phyloP scores from a whole-genome alignment of 2,329 filamentous ascomycete genomes.

The Pyricularia pennisetigena region DNA sequence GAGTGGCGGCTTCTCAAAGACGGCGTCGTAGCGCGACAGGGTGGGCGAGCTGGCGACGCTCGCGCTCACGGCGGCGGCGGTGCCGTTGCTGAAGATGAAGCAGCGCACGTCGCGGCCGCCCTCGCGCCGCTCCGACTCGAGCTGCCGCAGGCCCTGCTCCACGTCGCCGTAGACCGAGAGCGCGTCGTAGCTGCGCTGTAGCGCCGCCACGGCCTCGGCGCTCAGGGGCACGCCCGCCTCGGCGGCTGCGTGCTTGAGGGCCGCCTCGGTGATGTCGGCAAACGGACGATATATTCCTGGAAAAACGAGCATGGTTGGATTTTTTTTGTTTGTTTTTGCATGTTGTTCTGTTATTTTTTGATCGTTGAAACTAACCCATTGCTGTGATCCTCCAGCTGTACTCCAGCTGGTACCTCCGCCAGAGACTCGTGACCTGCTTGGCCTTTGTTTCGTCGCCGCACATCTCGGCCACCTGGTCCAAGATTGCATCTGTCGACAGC shows the following conservation, averaged over 20 bases:
- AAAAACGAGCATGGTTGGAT: not conserved
- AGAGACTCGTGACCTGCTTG: conserved; percentile 44
- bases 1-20: conserved; percentile 43
- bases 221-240: conserved; percentile 40
- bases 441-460: conserved; percentile 44
- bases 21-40: conserved; percentile 32
- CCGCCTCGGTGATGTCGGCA: conserved; percentile 48
- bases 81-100: conserved; percentile 65
- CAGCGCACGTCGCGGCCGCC: conserved; percentile 31
- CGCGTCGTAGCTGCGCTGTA: conserved; percentile 56
- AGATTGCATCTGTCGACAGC: conserved; percentile 61
- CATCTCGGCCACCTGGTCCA: conserved; percentile 42
- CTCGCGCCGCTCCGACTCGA: conserved; percentile 24
- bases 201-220: conserved; percentile 27
- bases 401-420: conserved; percentile 63
- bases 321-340: not conserved
- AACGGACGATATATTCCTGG: conserved; percentile 54
- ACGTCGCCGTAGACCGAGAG: conserved; percentile 59
- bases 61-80: conserved; percentile 48
- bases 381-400: conserved; percentile 69
- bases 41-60: conserved; percentile 48
- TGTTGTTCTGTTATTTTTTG: not conserved
- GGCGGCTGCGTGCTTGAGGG: conserved; percentile 54
- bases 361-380: conserved; percentile 47
- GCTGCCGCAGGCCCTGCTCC: conserved; percentile 34